phyloP scores from a whole-genome alignment of 192 early-diverging fungal species.

The Linnemannia hyalina region DNA sequence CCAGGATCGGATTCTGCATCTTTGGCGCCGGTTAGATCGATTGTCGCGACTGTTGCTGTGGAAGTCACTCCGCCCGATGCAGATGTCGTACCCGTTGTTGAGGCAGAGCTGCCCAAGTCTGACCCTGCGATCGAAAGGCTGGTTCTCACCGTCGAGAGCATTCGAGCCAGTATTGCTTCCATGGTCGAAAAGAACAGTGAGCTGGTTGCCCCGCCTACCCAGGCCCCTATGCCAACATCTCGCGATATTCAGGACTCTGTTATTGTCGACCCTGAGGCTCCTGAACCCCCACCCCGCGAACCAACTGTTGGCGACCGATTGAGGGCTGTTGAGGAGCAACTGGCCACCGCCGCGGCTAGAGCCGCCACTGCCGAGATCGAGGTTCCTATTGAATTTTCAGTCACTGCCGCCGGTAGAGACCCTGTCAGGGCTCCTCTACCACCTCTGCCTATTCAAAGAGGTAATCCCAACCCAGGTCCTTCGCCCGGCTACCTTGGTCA shows the following conservation, averaged over 20 bases:
- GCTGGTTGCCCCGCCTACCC: background rate
- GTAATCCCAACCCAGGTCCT: background rate
- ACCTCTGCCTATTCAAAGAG: background rate
- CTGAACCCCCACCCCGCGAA: constrained; percentile 14
- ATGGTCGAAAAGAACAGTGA: constrained; percentile 27
- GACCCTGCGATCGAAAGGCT: constrained; percentile 5
- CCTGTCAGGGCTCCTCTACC: background rate
- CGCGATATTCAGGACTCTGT: background rate
- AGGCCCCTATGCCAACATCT: background rate
- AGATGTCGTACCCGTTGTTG: background rate
- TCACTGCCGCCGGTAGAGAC: background rate
- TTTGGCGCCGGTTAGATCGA: background rate
- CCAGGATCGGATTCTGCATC: background rate
- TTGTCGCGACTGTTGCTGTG: background rate
- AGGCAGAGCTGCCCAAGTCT: background rate
- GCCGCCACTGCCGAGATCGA: background rate
- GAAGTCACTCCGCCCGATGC: background rate
- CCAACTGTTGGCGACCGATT: background rate
- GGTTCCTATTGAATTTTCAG: background rate
- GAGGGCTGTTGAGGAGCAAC: background rate
- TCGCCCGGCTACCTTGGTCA: background rate
- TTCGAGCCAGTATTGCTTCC: constrained; percentile 7
- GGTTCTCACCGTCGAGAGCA: background rate
- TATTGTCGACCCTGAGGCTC: background rate
- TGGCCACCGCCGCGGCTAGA: background rate